phyloP scores from a whole-genome alignment of 2,329 filamentous ascomycete genomes.

The Mycogone perniciosa region DNA sequence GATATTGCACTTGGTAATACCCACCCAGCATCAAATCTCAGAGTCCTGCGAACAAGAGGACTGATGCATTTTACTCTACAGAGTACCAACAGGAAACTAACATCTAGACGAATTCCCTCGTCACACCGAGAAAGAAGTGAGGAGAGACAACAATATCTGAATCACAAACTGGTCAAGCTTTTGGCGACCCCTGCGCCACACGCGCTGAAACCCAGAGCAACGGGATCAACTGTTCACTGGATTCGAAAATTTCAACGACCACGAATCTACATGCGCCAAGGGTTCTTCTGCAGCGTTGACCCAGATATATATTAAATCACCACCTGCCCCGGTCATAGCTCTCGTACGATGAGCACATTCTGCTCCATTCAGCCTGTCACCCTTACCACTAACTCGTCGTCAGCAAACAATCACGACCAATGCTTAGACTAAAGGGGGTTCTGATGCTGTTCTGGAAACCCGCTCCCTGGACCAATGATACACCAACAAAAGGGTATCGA shows the following conservation, averaged over 20 bases:
- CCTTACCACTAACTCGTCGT: too few species aligned
- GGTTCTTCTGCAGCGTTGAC: background rate
- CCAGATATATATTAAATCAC: too few species aligned
- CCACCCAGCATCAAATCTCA: too few species aligned
- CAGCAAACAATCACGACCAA: background rate
- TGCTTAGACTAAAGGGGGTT: background rate
- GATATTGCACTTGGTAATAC: too few species aligned
- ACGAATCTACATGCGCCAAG: background rate
- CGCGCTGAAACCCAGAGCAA: background rate
- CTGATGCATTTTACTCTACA: too few species aligned
- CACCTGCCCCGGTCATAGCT: too few species aligned
- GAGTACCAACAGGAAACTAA: too few species aligned
- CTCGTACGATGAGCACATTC: too few species aligned
- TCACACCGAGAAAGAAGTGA: background rate
- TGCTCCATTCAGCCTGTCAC: too few species aligned
- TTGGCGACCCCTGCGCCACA: background rate
- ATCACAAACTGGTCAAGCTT: background rate
- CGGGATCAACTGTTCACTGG: background rate
- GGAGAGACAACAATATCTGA: background rate
- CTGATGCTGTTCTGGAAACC: constrained; percentile 10
- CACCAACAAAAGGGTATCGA: background rate
- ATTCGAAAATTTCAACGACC: background rate
- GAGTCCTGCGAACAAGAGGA: too few species aligned
- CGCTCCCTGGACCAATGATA: background rate
- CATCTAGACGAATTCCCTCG: too few species aligned